phyloP scores from a whole-genome alignment of 768 basidiomycete genomes.

The Solioccasus polychromus region DNA sequence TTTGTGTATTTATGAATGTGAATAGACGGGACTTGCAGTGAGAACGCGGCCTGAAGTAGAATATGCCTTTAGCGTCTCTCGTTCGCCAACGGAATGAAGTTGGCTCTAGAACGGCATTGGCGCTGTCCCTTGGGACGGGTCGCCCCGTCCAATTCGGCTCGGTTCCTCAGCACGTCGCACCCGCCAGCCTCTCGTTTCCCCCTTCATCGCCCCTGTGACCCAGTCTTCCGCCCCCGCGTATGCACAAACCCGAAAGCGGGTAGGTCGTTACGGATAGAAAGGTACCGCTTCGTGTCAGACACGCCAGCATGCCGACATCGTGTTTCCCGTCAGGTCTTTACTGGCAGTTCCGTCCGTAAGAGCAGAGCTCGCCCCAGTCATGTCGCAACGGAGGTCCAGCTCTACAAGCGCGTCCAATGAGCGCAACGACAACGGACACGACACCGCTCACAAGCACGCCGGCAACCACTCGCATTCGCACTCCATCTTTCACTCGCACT shows the following conservation, averaged over 20 bases:
- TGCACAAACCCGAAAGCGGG: not conserved
- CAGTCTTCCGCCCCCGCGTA: not conserved
- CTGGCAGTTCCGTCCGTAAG: not conserved
- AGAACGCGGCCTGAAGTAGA: too few species aligned
- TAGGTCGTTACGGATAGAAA: slow-evolving; percentile 7
- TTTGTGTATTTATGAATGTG: too few species aligned
- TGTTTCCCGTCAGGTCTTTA: slow-evolving; percentile 16
- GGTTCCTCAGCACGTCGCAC: too few species aligned
- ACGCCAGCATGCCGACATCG: slow-evolving; percentile 11
- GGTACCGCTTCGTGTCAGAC: slow-evolving; percentile 10
- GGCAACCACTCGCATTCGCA: slow-evolving; percentile 53
- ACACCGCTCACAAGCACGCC: slow-evolving; percentile 26
- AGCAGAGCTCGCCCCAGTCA: slow-evolving; percentile 5
- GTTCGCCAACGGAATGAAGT: slow-evolving; percentile 14
- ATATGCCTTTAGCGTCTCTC: not conserved
- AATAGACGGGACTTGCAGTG: too few species aligned
- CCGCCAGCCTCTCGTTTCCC: too few species aligned
- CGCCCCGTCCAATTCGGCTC: slow-evolving; percentile 14
- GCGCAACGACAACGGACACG: slow-evolving; percentile 42
- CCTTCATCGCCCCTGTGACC: too few species aligned
- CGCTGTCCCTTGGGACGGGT: slow-evolving; percentile 8
- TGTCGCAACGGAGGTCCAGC: slow-evolving; percentile 20
- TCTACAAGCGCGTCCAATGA: slow-evolving; percentile 16
- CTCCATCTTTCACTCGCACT: slow-evolving; percentile 66
- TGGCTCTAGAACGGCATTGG: slow-evolving; percentile 11